Base-by-base conservation (phyloP, 345 rosid species). In the Lagerstroemia speciosa region DNA sequence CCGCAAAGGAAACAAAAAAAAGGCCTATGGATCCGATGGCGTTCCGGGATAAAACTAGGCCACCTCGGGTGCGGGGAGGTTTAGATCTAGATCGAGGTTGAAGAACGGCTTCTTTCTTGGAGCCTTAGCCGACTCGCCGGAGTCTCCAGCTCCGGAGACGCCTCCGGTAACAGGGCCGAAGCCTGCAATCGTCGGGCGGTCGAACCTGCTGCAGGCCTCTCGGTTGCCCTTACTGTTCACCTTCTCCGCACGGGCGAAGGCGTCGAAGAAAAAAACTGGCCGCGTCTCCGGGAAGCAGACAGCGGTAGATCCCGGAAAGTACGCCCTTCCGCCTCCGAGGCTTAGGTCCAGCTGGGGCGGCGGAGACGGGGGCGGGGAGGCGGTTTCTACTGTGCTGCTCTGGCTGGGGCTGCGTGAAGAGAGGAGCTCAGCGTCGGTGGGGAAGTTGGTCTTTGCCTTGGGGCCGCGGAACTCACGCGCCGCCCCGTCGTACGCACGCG, bases 381-480 rank as follows among this genome's bases (percentile, higher is more conserved):
- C 80, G 10, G 84, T 82, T 76, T 90, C 96, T 2, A 89, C 74
- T 27, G 92, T 86, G 84, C 97, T 90, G 82, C 86, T 88, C 73
- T 86, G 87, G 86, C 96, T 93, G 2, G 97, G 86, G 60, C 96
- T 88, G 55, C 83, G 83, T 27, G 72, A 43, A 11, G 73, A 48
- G 64, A 27, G 72, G 27, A 86, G 61, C 66, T 83, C 90, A 0
- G 50, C 71, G 50, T 52, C 26, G 3, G 82, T 64, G 6, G 85
- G 83, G 73, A 93, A 93, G 65, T 90, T 90, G 6, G 96, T 90
- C 78, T 93, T 93, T 5, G 98, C 98, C 69, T 89, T 89, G 17
- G 80, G 75, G 2, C 98, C 98, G 1, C 96, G 89, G 22, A 93
- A 93, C 46, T 89, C 91, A 58, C 92, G 96, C 57, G 98, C 96